Percentiles rank a stretch among this genome's conserved stretches.
Conservation (phyloP, 192 early-diverging fungal species). For the Allomyces macrogynus region DNA sequence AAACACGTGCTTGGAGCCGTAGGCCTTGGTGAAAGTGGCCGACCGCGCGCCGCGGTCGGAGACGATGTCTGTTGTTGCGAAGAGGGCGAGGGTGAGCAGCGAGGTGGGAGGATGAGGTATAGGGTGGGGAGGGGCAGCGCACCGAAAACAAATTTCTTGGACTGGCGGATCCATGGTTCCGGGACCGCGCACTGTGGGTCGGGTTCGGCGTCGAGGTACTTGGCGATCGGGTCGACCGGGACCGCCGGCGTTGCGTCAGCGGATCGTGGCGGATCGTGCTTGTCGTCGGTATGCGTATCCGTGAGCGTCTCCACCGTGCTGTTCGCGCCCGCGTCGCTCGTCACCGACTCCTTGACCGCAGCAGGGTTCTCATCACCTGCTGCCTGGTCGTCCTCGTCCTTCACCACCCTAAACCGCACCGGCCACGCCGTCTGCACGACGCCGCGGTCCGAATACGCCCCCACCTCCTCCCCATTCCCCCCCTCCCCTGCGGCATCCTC, state of each 20-base stretch:
- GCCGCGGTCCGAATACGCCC: constrained; percentile 16
- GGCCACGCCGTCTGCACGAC: constrained; percentile 17
- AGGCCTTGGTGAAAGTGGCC: constrained; percentile 31
- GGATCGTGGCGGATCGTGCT: no score
- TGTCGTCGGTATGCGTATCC: no score
- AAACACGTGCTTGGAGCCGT: constrained; percentile 16
- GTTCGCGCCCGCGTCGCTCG: no score
- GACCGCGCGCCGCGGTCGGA: constrained; percentile 5
- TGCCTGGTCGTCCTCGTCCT: no score
- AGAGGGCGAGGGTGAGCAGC: no score
- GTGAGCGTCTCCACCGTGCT: no score
- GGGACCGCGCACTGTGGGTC: not conserved
- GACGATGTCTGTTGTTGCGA: no score
- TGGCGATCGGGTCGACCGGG: no score
- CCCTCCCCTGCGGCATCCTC: not conserved
- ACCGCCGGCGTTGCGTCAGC: no score
- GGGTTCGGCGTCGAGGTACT: not conserved
- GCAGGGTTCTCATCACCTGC: no score
- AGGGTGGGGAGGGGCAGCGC: no score
- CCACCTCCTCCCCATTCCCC: constrained; percentile 11
- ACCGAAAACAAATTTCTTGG: not conserved
- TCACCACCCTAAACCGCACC: constrained; percentile 3
- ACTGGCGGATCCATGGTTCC: constrained; percentile 1
- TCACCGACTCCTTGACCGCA: not conserved
- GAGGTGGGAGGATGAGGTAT: not conserved